Percentiles rank a stretch among this genome's conserved stretches.
phyloP scores from a whole-genome alignment of 179 eudicot genomes.

The Beta lomatogona region DNA sequence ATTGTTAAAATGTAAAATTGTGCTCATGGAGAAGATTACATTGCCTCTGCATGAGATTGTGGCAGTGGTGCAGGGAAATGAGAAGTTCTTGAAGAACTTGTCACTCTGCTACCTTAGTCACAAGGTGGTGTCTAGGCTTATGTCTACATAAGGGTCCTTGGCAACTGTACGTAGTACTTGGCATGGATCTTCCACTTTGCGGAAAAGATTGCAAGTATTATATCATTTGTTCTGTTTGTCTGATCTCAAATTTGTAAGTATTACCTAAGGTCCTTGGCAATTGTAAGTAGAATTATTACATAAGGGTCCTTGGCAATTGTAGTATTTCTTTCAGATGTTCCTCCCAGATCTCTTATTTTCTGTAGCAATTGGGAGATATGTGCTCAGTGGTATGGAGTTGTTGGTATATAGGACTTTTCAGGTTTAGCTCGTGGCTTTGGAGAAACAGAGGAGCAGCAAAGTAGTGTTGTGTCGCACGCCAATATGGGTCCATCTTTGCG shows the following conservation, averaged over 20 bases:
- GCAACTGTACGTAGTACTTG: background rate
- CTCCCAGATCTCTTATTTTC: background rate
- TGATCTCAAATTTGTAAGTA: background rate
- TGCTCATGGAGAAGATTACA: background rate
- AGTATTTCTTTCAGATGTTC: background rate
- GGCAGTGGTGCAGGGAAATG: background rate
- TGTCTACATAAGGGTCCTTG: background rate
- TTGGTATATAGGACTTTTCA: too few species aligned
- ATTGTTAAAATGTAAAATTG: background rate
- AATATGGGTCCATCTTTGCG: too few species aligned
- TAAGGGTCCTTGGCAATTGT: too few species aligned
- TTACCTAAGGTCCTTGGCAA: too few species aligned
- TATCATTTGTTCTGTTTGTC: background rate
- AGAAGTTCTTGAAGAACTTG: background rate
- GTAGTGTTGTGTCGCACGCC: too few species aligned
- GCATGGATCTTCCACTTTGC: background rate
- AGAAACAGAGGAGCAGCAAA: too few species aligned
- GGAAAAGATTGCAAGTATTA: too few species aligned
- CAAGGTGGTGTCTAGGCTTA: background rate
- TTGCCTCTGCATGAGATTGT: background rate
- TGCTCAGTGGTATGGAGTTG: too few species aligned
- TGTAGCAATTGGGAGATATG: background rate
- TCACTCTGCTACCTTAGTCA: background rate
- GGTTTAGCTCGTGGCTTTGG: too few species aligned
- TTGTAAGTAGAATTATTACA: too few species aligned